phyloP scores from a whole-genome alignment of 148 eudicot genomes.

The Fagopyrum esculentum region DNA sequence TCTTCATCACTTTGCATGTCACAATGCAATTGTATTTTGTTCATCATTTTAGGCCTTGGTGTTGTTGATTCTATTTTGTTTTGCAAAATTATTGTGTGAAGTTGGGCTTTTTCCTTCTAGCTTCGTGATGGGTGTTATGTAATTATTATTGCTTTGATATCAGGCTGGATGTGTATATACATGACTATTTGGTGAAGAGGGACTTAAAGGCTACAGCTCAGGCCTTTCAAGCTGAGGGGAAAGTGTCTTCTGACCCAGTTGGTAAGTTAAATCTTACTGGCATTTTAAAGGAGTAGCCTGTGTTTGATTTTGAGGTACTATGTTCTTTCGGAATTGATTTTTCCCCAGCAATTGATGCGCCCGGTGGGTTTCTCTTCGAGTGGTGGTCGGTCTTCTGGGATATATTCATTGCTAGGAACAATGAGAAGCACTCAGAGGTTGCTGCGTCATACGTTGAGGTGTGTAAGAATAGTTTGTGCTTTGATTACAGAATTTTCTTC shows the following conservation, averaged over 20 bases:
- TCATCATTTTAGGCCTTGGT: slow-evolving; percentile 13
- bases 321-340: not conserved
- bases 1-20: not conserved
- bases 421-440: slow-evolving; percentile 79
- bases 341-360: slow-evolving; percentile 70
- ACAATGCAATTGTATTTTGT: slow-evolving; percentile 4
- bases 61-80: not conserved
- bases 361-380: slow-evolving; percentile 80
- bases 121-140: not conserved
- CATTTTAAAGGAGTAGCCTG: not conserved
- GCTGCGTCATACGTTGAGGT: slow-evolving; percentile 91
- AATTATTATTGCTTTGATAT: not conserved
- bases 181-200: slow-evolving; percentile 77
- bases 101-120: not conserved
- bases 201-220: slow-evolving; percentile 77
- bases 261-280: slow-evolving; percentile 31
- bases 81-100: not conserved
- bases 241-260: slow-evolving; percentile 83
- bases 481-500: slow-evolving; percentile 1
- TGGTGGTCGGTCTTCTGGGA: slow-evolving; percentile 97
- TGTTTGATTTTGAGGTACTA: not conserved
- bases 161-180: slow-evolving; percentile 81
- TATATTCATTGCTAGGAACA: slow-evolving; percentile 75
- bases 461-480: slow-evolving; percentile 15
- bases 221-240: slow-evolving; percentile 76